Evolutionary conservation across 1,284 basidiomycete species (phyloP), one percentile per base, ranked within the genome.

Genomic region (Coniferiporia sulphurascens): DNA sequence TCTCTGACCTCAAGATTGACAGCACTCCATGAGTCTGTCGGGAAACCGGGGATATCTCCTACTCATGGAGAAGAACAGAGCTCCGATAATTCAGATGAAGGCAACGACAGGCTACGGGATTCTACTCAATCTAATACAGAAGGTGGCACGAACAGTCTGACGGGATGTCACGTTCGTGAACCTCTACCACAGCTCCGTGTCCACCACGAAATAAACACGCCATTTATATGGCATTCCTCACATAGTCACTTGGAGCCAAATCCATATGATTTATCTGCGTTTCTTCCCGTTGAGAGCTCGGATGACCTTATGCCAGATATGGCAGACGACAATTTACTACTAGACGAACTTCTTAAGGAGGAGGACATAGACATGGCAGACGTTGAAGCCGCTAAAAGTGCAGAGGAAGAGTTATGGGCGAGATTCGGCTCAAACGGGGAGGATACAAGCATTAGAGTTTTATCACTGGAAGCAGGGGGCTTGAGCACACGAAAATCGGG

Each of bases 291-390:
- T 19, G 69, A 70, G 0, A 72, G 71, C 2, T 57, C 67, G 1
- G 45, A 22, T 19, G 6, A 38, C 5, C 62, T 77, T 13, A 68
- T 83, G 63, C 63, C 75, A 7, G 63, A 69, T 3, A 73, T 76
- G 48, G 74, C 72, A 2, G 76, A 85, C 58, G 72, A 77, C n/a
- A 75, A 74, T 21, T 72, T 66, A 15, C 60, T 84, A 19, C 62
- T 66, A 7, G 67, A 64, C 1, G 83, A 82, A 68, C 64, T 86
- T 27, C 60, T 69, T 7, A 79, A 79, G 19, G 85, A 87, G 21
- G 73, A 71, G 2, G 66, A 68, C 17, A 63, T 81, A 44, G 78
- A 86, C 46, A 57, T 63, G 35, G 57, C 34, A 19, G 56, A 58
- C 48, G 17, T 58, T 3, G 56, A 36, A 21, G 35, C 44, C 3